phyloP scores from a whole-genome alignment of 192 early-diverging fungal genomes.

The Gonapodya prolifera region DNA sequence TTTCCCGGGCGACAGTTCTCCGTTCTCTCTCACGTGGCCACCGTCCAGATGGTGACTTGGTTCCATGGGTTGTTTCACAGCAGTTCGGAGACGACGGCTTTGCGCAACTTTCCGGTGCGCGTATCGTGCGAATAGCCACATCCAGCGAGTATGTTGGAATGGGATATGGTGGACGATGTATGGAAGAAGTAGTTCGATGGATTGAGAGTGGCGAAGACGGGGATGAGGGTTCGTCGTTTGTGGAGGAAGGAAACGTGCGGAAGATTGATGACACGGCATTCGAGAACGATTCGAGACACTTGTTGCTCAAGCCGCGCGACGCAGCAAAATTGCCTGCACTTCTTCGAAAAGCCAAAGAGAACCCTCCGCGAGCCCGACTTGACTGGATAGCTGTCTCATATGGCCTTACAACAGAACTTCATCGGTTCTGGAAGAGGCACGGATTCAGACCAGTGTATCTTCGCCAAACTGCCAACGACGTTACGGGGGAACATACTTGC shows the following conservation, averaged over 20 bases:
- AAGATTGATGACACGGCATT: conserved; percentile 28
- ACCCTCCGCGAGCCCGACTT: conserved; percentile 45
- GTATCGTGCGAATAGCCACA: conserved; percentile 95
- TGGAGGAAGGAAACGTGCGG: conserved; percentile 17
- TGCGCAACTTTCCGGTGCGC: conserved; percentile 82
- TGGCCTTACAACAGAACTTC: conserved; percentile 74
- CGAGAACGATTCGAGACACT: conserved; percentile 35
- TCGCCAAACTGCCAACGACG: conserved; percentile 90
- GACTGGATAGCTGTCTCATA: conserved; percentile 96
- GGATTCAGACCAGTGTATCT: conserved; percentile 89
- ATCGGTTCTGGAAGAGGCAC: conserved; percentile 93
- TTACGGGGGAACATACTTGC: conserved; percentile 97
- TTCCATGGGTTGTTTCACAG: conserved; percentile 94
- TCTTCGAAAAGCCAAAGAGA: conserved; percentile 69
- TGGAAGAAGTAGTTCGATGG: conserved; percentile 75
- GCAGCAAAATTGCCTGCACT: conserved; percentile 85
- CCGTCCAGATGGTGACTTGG: conserved; percentile 83
- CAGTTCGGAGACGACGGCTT: conserved; percentile 97
- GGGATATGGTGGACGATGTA: conserved; percentile 89
- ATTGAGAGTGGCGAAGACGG: conserved; percentile 57
- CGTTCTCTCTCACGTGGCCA: conserved; percentile 72
- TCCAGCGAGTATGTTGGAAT: conserved; percentile 93
- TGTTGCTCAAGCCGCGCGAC: conserved; percentile 66
- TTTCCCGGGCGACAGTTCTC: conserved; percentile 74
- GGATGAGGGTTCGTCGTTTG: conserved; percentile 32